Conservation (phyloP, 495 filamentous ascomycete genomes). For the Pseudoneurospora amorphoporcata region DNA sequence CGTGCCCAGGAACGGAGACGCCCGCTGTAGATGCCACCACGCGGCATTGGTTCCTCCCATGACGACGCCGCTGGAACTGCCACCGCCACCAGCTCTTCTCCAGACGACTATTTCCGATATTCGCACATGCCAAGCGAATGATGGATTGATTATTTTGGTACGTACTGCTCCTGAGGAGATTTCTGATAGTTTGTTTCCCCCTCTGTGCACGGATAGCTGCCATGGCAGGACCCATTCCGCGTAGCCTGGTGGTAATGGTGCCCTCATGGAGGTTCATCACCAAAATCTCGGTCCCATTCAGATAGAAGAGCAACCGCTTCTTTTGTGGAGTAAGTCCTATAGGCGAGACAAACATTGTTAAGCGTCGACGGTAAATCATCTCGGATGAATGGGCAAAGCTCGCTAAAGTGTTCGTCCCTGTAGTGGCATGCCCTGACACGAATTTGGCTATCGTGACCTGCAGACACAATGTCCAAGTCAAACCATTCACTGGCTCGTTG, state of each 20-base stretch:
- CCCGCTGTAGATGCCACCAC: slow-evolving; percentile 43
- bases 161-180: slow-evolving; percentile 46
- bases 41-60: slow-evolving; percentile 34
- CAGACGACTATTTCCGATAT: slow-evolving; percentile 44
- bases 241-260: slow-evolving; percentile 56
- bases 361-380: slow-evolving; percentile 36
- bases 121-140: not conserved
- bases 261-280: slow-evolving; percentile 68
- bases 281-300: slow-evolving; percentile 69
- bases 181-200: slow-evolving; percentile 36
- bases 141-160: not conserved
- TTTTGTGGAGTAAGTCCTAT: slow-evolving; percentile 43
- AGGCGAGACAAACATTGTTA: slow-evolving; percentile 53
- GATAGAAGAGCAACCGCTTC: slow-evolving; percentile 26
- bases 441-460: slow-evolving; percentile 71
- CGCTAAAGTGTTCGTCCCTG: slow-evolving; percentile 71
- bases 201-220: slow-evolving; percentile 28
- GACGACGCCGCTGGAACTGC: slow-evolving; percentile 28
- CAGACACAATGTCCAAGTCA: slow-evolving; percentile 74
- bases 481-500: slow-evolving; percentile 65
- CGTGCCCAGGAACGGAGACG: slow-evolving; percentile 50
- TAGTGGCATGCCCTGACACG: slow-evolving; percentile 70
- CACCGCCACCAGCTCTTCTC: slow-evolving; percentile 44
- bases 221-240: slow-evolving; percentile 45
- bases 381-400: slow-evolving; percentile 72